Conservation (phyloP, 2,329 filamentous ascomycete species). For the Fusarium udum region DNA sequence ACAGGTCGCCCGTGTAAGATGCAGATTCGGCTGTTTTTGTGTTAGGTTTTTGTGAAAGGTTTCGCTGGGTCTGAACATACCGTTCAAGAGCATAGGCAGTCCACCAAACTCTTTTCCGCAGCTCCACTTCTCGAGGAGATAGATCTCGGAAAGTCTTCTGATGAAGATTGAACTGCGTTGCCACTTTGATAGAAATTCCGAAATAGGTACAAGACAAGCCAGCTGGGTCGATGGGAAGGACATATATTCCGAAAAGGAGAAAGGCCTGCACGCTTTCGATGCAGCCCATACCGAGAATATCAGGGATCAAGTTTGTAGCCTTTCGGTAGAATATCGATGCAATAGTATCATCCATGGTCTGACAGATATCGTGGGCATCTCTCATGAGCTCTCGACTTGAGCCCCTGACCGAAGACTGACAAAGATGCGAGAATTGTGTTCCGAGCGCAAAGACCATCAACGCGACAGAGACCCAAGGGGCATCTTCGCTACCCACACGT, state of each 20-base stretch:
- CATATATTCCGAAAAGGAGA: constrained; percentile 32
- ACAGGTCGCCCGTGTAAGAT: constrained; percentile 35
- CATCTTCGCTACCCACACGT: constrained; percentile 3
- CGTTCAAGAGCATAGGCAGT: constrained; percentile 36
- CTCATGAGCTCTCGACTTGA: not conserved
- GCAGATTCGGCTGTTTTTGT: constrained; percentile 19
- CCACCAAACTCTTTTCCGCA: constrained; percentile 39
- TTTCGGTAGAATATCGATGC: constrained; percentile 27
- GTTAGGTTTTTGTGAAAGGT: not conserved
- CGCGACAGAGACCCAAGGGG: constrained; percentile 33
- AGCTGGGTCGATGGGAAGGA: constrained; percentile 31
- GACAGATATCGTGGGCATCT: constrained; percentile 17
- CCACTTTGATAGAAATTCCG: constrained; percentile 34
- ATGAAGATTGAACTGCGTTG: constrained; percentile 33
- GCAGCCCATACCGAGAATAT: constrained; percentile 26
- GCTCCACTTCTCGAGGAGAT: not conserved
- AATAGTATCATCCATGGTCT: constrained; percentile 27
- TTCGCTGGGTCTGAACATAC: not conserved
- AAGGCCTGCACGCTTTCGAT: constrained; percentile 36
- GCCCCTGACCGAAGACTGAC: not conserved
- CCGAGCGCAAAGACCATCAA: constrained; percentile 40
- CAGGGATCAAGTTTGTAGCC: constrained; percentile 20
- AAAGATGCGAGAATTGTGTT: constrained; percentile 32
- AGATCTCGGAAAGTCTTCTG: not conserved
- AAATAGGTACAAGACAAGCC: constrained; percentile 38